Evolutionary conservation across 495 filamentous ascomycete genomes (phyloP), one percentile per base, ranked within the genome.

Genomic region (Tuber umbilicatum): DNA sequence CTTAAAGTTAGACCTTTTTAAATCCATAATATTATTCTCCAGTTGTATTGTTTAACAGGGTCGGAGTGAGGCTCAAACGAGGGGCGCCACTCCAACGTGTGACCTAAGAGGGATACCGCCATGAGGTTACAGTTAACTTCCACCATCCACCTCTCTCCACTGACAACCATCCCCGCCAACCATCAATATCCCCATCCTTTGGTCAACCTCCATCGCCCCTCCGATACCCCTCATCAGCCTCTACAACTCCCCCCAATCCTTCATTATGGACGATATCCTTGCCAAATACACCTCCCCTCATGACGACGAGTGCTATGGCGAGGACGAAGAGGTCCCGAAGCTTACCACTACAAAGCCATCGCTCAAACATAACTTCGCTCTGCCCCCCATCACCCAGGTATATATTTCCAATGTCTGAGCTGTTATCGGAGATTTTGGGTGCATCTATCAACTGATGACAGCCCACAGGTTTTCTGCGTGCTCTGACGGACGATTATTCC

Each of bases 361-460:
- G 68, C 85, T 97, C 76, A 93, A 91, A 31, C 89, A 97, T 78
- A 94, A 92, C 83, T 99, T 99, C 84, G 89, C 91, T 79, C 90
- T 99, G 83, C 95, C 95, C 73, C 94, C 95, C n/a, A 89, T 97
- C 84, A 89, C 92, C 75, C 92, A 95, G 82, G 94, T 97, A 86
- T 83, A 90, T 83, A 83, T 12, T 50, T 68, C 43, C 60, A 14
- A 10, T 72, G 45, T 69, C 70, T 69, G 69, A 43, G 14, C 31
- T 45, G 31, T 42, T 7, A n/a, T 75, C 55, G 21, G 35, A 70
- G n/a, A 31, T 19, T 43, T 14, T 68, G 17, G 16, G 39, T 27
- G 74, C 19, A n/a, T 70, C 55, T 69, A 67, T 45, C 68, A 7
- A 73, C 38, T 67, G 27, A 41, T 41, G 64, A 70, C 31, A 77